A percentile compares a stretch with the other conserved stretches of the same genome.
Evolutionary conservation across 176 grass and related monocot genomes (phyloP).

Genomic region (Oryza longistaminata): DNA sequence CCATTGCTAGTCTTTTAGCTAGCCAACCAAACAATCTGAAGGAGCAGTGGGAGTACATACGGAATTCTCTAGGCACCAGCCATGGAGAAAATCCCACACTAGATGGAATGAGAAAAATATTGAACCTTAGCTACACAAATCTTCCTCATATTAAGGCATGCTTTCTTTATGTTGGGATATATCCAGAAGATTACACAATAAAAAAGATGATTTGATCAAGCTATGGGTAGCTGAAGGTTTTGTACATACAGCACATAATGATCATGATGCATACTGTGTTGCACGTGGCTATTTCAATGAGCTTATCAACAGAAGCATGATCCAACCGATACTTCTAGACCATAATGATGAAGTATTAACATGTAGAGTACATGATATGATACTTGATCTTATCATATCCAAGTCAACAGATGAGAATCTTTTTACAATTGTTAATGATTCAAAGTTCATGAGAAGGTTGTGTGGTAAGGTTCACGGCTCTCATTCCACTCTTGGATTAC

Average conservation of each 20-base stretch:
- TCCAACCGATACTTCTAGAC: neutral
- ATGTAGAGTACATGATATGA: conserved; percentile 41
- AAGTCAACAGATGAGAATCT: conserved; percentile 46
- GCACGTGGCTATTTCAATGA: conserved; percentile 34
- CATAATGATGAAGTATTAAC: neutral
- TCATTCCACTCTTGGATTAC: neutral
- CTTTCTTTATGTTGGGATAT: conserved; percentile 41
- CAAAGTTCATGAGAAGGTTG: neutral
- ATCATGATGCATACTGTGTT: conserved; percentile 11
- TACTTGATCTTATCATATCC: conserved; percentile 36
- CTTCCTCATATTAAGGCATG: conserved; percentile 44
- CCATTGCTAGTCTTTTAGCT: conserved; percentile 15
- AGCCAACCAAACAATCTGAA: neutral
- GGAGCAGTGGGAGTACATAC: conserved; percentile 6
- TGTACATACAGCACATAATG: neutral
- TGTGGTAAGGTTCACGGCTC: conserved; percentile 2
- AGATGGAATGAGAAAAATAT: conserved; percentile 28
- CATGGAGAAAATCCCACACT: conserved; percentile 19
- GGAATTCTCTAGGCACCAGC: neutral
- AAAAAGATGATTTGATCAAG: conserved; percentile 28
- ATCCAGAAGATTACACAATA: conserved; percentile 31
- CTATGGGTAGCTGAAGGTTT: conserved; percentile 54
- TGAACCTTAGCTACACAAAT: conserved; percentile 38
- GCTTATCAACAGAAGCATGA: conserved; percentile 8
- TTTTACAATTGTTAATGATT: neutral